Evolutionary conservation across 345 rosid species (phyloP), one percentile per base, ranked within the genome.

Genomic region (Pistacia vera): DNA sequence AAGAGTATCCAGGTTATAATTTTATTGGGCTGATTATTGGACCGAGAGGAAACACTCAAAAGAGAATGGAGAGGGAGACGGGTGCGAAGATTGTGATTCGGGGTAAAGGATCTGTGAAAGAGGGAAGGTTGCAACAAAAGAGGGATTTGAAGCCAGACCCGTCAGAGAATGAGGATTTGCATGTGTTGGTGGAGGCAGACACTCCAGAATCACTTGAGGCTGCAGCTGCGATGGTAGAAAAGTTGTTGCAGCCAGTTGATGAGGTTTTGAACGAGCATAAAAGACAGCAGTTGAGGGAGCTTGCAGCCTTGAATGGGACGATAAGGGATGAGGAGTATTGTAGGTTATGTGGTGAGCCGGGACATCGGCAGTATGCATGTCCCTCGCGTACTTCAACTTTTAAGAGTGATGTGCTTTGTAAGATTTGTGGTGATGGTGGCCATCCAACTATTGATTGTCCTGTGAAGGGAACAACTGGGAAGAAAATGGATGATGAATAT

Each of bases 361-460:
- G 99, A 16, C 99, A 96, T 63, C 81, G 92, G 77, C 99, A 96
- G 49, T 93, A 88, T 73, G 97, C 95, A 0, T 94, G 98, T 73
- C 97, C 99, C 22, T 92, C 99, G 4, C 97, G 98, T 44, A 82
- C 88, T 10, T 89, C 92, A 20, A 94, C 98, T n/a, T 97, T 96
- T 78, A 94, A 97, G 77, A 92, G 98, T 82, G 99, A 87, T 80
- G 99, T 97, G 68, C 97, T 91, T 72, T 94, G 99, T 79, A 94
- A 94, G 90, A 94, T 92, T n/a, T 94, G 99, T 73, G 92, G 98
- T 84, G 99, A 97, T 85, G 97, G 93, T 77, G 98, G 99, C 63
- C 99, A 97, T 70, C 99, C 99, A 7, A 97, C 98, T 1, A 97
- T 94, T 64, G 98, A 97, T 86, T 97, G 99, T 75, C 99, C 97